Evolutionary conservation across 1,284 basidiomycete species (phyloP).

Genomic region (Ceratobasidium theobromae): DNA sequence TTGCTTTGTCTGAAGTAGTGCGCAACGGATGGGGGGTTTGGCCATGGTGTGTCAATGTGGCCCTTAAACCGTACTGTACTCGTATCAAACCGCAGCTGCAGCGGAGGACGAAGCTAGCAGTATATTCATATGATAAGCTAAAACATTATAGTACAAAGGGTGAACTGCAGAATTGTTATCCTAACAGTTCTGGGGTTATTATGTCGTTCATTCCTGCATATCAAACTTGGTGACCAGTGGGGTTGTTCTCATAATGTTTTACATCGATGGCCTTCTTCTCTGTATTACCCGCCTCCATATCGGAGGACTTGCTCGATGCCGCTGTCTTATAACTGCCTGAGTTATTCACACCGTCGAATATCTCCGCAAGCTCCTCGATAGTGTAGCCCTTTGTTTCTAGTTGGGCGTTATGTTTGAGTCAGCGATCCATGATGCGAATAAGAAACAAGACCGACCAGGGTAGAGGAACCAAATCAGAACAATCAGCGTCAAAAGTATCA

Average conservation of each 20-base stretch:
- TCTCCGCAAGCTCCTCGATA: constrained; percentile 39
- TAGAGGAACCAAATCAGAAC: constrained; percentile 41
- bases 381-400: constrained; percentile 42
- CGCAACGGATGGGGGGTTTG: too few relatives aligned
- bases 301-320: background rate
- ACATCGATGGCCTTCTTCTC: background rate
- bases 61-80: too few relatives aligned
- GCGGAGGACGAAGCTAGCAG: too few relatives aligned
- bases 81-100: too few relatives aligned
- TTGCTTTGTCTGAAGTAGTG: too few relatives aligned
- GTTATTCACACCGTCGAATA: constrained; percentile 38
- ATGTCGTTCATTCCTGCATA: background rate
- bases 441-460: background rate
- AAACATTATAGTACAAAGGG: too few relatives aligned
- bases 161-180: too few relatives aligned
- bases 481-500: constrained; percentile 34
- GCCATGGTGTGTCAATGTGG: too few relatives aligned
- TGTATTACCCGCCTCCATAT: background rate
- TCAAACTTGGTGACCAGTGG: background rate
- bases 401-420: background rate
- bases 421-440: background rate
- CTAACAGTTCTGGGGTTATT: too few relatives aligned
- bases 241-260: background rate
- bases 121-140: too few relatives aligned
- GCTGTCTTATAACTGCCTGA: background rate